phyloP scores from a whole-genome alignment of 2,329 filamentous ascomycete species.

The Nigrospora osmanthi region DNA sequence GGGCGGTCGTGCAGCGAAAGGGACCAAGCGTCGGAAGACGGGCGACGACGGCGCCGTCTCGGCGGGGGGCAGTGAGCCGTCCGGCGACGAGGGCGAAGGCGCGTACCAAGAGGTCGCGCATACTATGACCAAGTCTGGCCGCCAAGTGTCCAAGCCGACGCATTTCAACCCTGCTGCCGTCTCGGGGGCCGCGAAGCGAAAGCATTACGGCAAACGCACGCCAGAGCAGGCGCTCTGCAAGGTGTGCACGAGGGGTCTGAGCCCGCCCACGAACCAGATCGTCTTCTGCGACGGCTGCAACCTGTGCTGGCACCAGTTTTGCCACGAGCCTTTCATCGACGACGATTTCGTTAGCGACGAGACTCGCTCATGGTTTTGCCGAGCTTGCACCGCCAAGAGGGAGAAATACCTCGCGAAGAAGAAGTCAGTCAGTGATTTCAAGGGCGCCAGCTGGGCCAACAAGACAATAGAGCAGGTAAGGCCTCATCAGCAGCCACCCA shows the following conservation, averaged over 20 bases:
- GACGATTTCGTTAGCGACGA: slow-evolving; percentile 59
- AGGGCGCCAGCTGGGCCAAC: slow-evolving; percentile 28
- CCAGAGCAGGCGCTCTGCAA: slow-evolving; percentile 59
- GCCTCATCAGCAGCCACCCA: background rate
- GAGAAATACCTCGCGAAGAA: slow-evolving; percentile 32
- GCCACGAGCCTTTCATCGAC: slow-evolving; percentile 69
- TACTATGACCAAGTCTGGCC: slow-evolving; percentile 68
- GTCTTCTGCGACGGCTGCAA: slow-evolving; percentile 83
- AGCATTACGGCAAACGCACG: slow-evolving; percentile 48
- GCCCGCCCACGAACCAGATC: slow-evolving; percentile 68
- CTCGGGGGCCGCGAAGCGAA: slow-evolving; percentile 25
- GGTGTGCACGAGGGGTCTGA: slow-evolving; percentile 64
- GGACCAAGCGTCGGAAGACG: slow-evolving; percentile 24
- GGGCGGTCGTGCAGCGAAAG: slow-evolving; percentile 3
- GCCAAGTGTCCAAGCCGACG: slow-evolving; percentile 60
- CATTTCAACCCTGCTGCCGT: slow-evolving; percentile 51
- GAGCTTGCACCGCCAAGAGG: slow-evolving; percentile 45
- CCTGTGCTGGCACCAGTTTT: slow-evolving; percentile 71
- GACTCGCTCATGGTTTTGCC: slow-evolving; percentile 65
- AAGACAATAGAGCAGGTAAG: slow-evolving; percentile 31
- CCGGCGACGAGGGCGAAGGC: slow-evolving; percentile 14
- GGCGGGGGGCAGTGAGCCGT: slow-evolving; percentile 18
- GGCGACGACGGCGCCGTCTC: slow-evolving; percentile 15
- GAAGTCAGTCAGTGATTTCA: slow-evolving; percentile 25
- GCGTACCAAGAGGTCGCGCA: slow-evolving; percentile 32